Evolutionary conservation across 345 rosid species (phyloP), one percentile per base, ranked within the genome.

Genomic region (Citrus cavaleriei): DNA sequence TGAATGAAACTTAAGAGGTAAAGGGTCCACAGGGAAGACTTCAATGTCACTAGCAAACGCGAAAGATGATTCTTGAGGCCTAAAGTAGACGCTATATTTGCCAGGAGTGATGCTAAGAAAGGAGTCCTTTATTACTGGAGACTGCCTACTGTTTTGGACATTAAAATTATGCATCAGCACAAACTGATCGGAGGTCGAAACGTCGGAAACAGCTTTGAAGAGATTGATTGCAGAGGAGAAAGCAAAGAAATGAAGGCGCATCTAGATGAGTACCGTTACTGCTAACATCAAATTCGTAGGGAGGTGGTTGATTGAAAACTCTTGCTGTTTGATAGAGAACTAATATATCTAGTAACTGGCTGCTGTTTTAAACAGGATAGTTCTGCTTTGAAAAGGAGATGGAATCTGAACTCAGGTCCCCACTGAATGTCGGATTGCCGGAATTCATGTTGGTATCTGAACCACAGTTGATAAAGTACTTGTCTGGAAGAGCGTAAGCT

Each of bases 401-500:
- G 9, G 83, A 82, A 76, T 42, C n/a, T 1, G 82, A 80, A 66
- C 22, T 46, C 63, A 64, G 46, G 68, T 88, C 95, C n/a, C 90
- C 91, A 16, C 68, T 7, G 74, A 87, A 88, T 40, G 6, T 78
- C 65, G 69, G 77, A 1, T 4, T 0, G 7, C 63, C 28, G 21
- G 69, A 37, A 7, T n/a, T 49, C 7, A 70, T 42, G 57, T 35
- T 12, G 38, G 70, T 51, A 28, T 78, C 57, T 28, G 91, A 89
- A 2, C 95, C 92, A 76, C 91, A 90, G 82, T 84, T 89, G 83
- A 90, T 46, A 89, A 86, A 89, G 75, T 79, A 87, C 82, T 81
- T 72, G 7, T 74, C 80, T 0, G 89, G 89, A 37, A 19, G 85
- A 73, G 83, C 62, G 70, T 86, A 84, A 25, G 34, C 64, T 38